A percentile compares a stretch with the other conserved stretches of the same genome.
These are phyloP conservation scores for Chimonanthus salicifolius DNA, from an alignment of 164 flowering plant species.

Conservation along the genomic window DNA sequence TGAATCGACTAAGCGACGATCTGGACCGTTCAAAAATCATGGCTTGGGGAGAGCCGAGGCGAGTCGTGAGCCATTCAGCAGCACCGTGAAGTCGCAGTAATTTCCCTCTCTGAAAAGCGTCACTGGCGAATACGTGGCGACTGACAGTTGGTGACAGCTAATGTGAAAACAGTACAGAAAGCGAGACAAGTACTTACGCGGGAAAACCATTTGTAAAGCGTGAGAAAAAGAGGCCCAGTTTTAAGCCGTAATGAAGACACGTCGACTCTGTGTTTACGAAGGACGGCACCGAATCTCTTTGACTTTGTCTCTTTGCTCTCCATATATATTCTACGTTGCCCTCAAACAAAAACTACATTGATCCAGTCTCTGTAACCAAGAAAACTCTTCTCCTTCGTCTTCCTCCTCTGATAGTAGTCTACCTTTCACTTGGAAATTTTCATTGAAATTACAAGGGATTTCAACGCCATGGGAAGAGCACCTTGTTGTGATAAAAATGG, in stretches of 20 bases:
- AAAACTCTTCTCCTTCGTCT: background rate
- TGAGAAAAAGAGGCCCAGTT: background rate
- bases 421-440: background rate
- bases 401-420: background rate
- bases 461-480: constrained; percentile 70
- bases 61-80: no score
- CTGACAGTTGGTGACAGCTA: constrained; percentile 10
- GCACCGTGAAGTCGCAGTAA: no score
- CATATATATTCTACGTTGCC: background rate
- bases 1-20: no score
- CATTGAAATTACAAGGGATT: background rate
- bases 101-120: background rate
- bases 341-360: background rate
- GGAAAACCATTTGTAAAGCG: constrained; percentile 5
- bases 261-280: constrained; percentile 13
- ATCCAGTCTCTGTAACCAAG: background rate
- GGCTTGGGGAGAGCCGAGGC: no score
- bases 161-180: constrained; percentile 9
- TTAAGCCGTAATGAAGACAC: constrained; percentile 18
- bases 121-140: constrained; percentile 10
- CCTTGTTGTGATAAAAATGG: constrained; percentile 93
- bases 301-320: constrained; percentile 25
- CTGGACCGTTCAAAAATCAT: no score
- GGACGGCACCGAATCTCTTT: constrained; percentile 48
- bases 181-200: background rate